Evolutionary conservation across 768 basidiomycete genomes (phyloP), one percentile per base, ranked within the genome.

Genomic region (Bullera alba): DNA sequence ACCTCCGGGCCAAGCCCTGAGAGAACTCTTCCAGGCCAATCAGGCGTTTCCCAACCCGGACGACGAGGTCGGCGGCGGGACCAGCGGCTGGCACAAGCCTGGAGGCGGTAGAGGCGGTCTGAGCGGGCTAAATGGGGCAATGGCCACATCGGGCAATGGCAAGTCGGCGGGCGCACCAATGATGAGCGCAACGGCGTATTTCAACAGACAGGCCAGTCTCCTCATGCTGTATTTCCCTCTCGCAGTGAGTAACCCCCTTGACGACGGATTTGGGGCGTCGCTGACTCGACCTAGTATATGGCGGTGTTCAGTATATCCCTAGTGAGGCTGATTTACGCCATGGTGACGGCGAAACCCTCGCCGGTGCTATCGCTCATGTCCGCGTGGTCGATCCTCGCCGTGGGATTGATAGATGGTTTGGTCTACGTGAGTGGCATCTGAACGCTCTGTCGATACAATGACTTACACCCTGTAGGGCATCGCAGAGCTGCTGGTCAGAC

Each of bases 171-270:
- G 43, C 30, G 23, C 19, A 25, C 36, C 48, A 10, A 60, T 61
- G 46, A 51, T 67, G 32, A 64, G 61, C n/a, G 67, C 70, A 8
- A 43, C 68, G 38, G 60, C 60, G 25, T 72, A 72, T 38, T 66
- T 69, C 51, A 72, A 72, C 45, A 54, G 70, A 22, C 70, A 72
- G 54, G 70, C 70, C 6, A 66, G 65, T 45, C 47, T 72, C 28
- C 54, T 72, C 46, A 72, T 72, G 70, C 50, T 72, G 32, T 72
- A 68, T 44, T 69, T 72, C 58, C 70, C 70, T 10, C 46, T 72
- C 17, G 66, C 70, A 10, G 66, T 68, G 56, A 68, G 66, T 67
- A 14, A 41, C 37, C 10, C 39, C 7, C 19, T 28, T 4, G 23
- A 19, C 42, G 3, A 14, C 12, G 0, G 14, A 17, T 17, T 36